Evolutionary conservation across 192 early-diverging fungal genomes (phyloP).

Genomic region (Kappamyces sp.): DNA sequence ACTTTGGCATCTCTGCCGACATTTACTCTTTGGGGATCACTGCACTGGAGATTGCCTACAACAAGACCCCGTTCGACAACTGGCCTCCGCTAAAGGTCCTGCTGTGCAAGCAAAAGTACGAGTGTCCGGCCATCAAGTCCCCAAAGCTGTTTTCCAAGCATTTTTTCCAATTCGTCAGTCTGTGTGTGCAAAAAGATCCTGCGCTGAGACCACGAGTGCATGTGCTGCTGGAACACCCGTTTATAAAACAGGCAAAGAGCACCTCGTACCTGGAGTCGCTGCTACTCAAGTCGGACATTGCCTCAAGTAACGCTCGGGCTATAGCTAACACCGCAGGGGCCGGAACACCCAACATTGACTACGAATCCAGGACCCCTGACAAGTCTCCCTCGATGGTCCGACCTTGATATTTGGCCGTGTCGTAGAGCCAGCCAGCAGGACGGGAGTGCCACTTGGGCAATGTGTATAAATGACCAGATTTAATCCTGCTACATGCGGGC

Average conservation of each 20-base stretch:
- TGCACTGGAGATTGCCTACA: conserved; percentile 51
- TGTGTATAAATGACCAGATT: too few species aligned
- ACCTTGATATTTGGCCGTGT: too few species aligned
- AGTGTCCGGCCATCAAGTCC: conserved; percentile 37
- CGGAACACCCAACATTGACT: too few species aligned
- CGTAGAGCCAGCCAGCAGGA: too few species aligned
- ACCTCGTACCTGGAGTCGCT: conserved; percentile 25
- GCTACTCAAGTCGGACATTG: conserved; percentile 4
- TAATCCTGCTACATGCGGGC: too few species aligned
- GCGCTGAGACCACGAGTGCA: conserved; percentile 27
- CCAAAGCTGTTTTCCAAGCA: conserved; percentile 35
- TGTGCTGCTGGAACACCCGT: conserved; percentile 32
- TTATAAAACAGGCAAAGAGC: conserved; percentile 30
- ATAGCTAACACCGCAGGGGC: too few species aligned
- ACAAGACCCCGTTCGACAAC: conserved; percentile 49
- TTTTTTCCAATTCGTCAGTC: conserved; percentile 32
- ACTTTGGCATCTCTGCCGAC: conserved; percentile 46
- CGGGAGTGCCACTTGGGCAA: too few species aligned
- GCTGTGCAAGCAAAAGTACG: conserved; percentile 43
- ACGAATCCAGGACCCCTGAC: too few species aligned
- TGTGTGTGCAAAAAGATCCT: conserved; percentile 38
- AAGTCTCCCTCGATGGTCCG: too few species aligned
- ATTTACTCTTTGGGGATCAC: conserved; percentile 58
- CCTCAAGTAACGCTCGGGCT: too few species aligned
- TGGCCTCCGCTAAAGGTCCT: conserved; percentile 51